Conservation (phyloP, 352 stramenopile genomes). For the Phytopythium boreale region DNA sequence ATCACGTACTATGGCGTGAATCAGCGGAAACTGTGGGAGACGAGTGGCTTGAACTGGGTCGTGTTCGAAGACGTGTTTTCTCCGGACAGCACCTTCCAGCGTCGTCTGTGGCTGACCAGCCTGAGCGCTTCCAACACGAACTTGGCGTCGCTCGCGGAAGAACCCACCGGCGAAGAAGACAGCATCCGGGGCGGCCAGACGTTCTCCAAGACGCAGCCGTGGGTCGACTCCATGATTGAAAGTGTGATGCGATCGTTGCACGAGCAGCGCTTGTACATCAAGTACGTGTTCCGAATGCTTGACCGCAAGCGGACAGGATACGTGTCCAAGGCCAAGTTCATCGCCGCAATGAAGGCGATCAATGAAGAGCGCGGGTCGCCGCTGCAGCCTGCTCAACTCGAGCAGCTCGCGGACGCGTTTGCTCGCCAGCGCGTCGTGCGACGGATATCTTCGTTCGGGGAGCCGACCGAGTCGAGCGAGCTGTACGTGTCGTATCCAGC, state of each 20-base stretch:
- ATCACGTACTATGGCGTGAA: constrained; percentile 65
- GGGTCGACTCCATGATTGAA: constrained; percentile 66
- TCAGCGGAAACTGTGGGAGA: constrained; percentile 31
- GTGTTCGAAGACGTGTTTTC: constrained; percentile 84
- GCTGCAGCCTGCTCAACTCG: constrained; percentile 53
- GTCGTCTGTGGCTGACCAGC: constrained; percentile 58
- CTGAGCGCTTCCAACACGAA: constrained; percentile 54
- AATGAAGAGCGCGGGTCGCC: constrained; percentile 68
- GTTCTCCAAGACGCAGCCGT: constrained; percentile 38
- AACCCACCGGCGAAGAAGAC: constrained; percentile 23
- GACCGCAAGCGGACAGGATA: constrained; percentile 65
- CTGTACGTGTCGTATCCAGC: constrained; percentile 63
- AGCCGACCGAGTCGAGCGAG: constrained; percentile 23
- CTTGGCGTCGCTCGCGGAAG: constrained; percentile 17
- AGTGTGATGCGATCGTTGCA: constrained; percentile 71
- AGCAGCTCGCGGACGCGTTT: constrained; percentile 69
- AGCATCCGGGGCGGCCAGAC: constrained; percentile 22
- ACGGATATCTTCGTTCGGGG: constrained; percentile 15
- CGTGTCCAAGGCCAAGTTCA: constrained; percentile 65
- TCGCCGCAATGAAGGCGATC: constrained; percentile 70
- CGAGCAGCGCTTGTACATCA: constrained; percentile 78
- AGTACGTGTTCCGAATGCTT: constrained; percentile 76
- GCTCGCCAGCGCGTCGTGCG: constrained; percentile 29
- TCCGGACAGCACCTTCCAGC: constrained; percentile 57
- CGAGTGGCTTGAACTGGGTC: constrained; percentile 50